These are phyloP conservation scores for Vigna reflexopilosa DNA, from an alignment of 306 rosid genomes.

Conservation along the genomic window DNA sequence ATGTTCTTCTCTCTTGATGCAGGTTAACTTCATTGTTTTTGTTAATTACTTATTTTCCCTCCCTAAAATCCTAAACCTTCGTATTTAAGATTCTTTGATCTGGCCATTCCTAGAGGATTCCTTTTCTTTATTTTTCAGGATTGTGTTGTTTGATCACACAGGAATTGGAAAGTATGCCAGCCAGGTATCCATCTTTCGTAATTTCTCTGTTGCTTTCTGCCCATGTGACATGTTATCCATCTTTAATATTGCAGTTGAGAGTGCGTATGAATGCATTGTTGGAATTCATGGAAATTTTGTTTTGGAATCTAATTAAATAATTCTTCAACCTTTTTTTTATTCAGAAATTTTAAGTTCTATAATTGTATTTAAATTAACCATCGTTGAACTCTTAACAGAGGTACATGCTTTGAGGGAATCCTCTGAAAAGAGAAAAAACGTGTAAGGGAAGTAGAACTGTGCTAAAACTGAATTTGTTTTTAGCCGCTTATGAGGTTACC, in stretches of 20 bases:
- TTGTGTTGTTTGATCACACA: conserved; percentile 65
- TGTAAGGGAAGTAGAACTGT: conserved; percentile 33
- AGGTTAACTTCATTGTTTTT: conserved; percentile 53
- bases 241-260: not conserved
- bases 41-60: conserved; percentile 12
- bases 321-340: not conserved
- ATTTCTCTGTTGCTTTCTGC: not conserved
- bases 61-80: conserved; percentile 56
- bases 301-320: not conserved
- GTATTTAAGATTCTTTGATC: not conserved
- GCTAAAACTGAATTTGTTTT: conserved; percentile 16
- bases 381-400: conserved; percentile 47
- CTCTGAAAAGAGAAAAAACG: conserved; percentile 61
- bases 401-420: conserved; percentile 85
- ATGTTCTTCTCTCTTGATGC: conserved; percentile 71
- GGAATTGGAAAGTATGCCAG: conserved; percentile 89
- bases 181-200: conserved; percentile 47
- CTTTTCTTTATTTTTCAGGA: conserved; percentile 58
- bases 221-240: not conserved
- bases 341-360: not conserved
- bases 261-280: not conserved
- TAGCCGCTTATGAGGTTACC: not conserved
- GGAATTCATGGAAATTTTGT: not conserved
- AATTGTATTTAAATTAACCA: not conserved
- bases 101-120: not conserved